Evolutionary conservation across 352 stramenopile species (phyloP).

Genomic region (Pythium phragmitis): DNA sequence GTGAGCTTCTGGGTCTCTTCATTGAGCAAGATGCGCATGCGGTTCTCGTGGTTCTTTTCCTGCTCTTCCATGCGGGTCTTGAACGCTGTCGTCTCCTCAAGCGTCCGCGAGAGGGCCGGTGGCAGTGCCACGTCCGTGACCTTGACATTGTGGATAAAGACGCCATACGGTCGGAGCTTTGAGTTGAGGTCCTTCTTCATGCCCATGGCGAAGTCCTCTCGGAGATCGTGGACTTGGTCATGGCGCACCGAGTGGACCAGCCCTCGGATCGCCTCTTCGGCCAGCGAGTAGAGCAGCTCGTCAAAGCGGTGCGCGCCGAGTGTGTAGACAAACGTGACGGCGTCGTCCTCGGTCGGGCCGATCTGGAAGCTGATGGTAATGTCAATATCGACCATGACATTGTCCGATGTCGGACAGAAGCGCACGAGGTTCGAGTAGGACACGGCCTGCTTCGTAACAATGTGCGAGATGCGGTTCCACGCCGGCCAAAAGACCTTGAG

Average conservation of each 20-base stretch:
- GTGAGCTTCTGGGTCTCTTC: constrained; percentile 84
- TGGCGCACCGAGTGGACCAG: constrained; percentile 82
- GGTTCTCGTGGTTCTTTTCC: constrained; percentile 90
- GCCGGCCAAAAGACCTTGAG: constrained; percentile 77
- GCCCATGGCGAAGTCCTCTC: constrained; percentile 75
- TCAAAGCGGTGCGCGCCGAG: constrained; percentile 82
- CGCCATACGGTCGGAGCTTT: constrained; percentile 69
- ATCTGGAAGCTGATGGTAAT: constrained; percentile 89
- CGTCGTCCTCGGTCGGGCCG: constrained; percentile 70
- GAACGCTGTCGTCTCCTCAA: constrained; percentile 83
- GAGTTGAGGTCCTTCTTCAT: constrained; percentile 85
- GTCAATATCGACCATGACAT: constrained; percentile 88
- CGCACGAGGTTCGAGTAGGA: constrained; percentile 74
- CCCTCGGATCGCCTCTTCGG: constrained; percentile 72
- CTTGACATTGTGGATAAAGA: constrained; percentile 89
- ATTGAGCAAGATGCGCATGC: constrained; percentile 80
- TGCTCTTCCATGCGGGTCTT: constrained; percentile 89
- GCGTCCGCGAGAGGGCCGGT: constrained; percentile 49
- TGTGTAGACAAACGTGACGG: constrained; percentile 82
- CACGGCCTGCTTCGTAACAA: constrained; percentile 85
- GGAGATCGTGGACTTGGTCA: constrained; percentile 79
- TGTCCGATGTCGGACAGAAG: constrained; percentile 78
- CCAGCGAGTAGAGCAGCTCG: constrained; percentile 78
- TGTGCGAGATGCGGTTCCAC: constrained; percentile 84
- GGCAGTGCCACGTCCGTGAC: constrained; percentile 84